A percentile compares a stretch with the other conserved stretches of the same genome.
These are phyloP conservation scores for Dioscorea zingiberensis DNA, from an alignment of 106 monocot species.

Conservation along the genomic window DNA sequence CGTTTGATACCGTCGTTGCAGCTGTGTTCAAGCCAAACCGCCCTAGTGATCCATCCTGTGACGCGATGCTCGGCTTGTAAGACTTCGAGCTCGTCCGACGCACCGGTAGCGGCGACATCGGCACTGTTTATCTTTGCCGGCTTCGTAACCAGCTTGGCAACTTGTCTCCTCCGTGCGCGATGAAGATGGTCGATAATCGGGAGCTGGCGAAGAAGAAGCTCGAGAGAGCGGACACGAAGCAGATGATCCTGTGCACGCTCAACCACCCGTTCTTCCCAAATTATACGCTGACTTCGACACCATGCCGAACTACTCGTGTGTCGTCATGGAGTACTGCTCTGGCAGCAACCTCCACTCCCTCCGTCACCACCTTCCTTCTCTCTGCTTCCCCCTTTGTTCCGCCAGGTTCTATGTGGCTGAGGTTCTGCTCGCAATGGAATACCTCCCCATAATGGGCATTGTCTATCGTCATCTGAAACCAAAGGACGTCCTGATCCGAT, in stretches of 20 bases:
- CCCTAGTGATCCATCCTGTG: too few relatives aligned
- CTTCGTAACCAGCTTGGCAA: conserved; percentile 15
- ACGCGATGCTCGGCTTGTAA: conserved; percentile 35
- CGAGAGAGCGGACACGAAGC: conserved; percentile 60
- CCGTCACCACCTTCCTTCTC: conserved; percentile 61
- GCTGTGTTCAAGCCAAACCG: too few relatives aligned
- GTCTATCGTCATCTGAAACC: conserved; percentile 94
- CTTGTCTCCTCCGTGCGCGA: conserved; percentile 51
- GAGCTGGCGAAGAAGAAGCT: conserved; percentile 70
- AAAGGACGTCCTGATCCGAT: conserved; percentile 81
- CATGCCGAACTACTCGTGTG: conserved; percentile 45
- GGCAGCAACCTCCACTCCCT: conserved; percentile 89
- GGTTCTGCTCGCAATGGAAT: conserved; percentile 80
- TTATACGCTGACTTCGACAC: conserved; percentile 86
- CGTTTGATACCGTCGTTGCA: too few relatives aligned
- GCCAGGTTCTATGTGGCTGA: conserved; percentile 85
- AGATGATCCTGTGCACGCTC: conserved; percentile 48
- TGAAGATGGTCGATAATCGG: conserved; percentile 82
- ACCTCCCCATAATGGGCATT: conserved; percentile 89
- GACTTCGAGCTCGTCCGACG: conserved; percentile 72
- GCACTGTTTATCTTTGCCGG: conserved; percentile 77
- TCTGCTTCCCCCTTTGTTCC: conserved; percentile 51
- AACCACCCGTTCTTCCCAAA: conserved; percentile 81
- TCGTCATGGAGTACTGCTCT: conserved; percentile 88
- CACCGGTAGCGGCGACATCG: conserved; percentile 77